Conservation (phyloP, 257 asterid genomes). For the Petunia axillaris region DNA sequence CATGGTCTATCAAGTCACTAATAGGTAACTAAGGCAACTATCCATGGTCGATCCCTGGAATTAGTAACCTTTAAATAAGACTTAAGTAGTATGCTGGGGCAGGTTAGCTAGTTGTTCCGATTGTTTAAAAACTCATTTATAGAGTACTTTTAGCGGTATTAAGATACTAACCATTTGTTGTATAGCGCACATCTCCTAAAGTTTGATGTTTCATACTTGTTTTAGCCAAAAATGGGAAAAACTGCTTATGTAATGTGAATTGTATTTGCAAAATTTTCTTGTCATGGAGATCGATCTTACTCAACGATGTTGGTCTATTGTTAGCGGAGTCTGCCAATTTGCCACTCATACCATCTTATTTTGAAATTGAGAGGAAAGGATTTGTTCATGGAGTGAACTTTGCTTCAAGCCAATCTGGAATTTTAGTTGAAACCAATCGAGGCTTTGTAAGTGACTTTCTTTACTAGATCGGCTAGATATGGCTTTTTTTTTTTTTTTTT, state of each 20-base stretch:
- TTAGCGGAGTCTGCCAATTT: background rate
- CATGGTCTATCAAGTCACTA: no score
- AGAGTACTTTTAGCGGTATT: no score
- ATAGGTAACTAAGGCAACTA: no score
- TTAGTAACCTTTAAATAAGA: no score
- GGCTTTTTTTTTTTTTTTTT: no score
- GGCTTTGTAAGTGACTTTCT: background rate
- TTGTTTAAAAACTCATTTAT: no score
- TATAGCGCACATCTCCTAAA: no score
- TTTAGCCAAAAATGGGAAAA: background rate
- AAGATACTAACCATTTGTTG: no score
- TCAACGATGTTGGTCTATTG: background rate
- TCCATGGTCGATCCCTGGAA: no score
- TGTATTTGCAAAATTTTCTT: background rate
- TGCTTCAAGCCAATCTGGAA: slow-evolving; percentile 2
- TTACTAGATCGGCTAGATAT: background rate
- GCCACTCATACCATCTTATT: slow-evolving; percentile 13
- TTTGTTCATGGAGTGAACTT: slow-evolving; percentile 10
- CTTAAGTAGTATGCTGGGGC: no score
- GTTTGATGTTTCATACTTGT: background rate
- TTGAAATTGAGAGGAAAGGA: background rate
- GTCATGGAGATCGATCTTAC: background rate
- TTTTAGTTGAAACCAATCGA: slow-evolving; percentile 17
- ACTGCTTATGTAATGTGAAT: background rate
- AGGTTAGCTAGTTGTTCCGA: no score